These are phyloP conservation scores for Dioscorea alata DNA, from an alignment of 106 monocot genomes.

Conservation along the genomic window DNA sequence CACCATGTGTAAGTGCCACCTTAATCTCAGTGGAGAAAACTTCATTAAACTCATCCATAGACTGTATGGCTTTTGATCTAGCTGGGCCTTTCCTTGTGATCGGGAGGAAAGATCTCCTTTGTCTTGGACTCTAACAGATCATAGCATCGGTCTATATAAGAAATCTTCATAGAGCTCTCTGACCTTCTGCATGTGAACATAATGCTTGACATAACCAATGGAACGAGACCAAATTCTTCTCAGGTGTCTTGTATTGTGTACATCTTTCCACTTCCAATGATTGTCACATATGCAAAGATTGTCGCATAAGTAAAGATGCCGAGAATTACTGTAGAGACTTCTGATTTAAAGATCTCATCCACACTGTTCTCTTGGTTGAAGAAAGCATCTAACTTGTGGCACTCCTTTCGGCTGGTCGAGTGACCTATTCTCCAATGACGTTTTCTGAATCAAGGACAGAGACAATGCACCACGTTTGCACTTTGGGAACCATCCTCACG, in stretches of 20 bases:
- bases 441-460: slow-evolving; percentile 22
- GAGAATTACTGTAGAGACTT: slow-evolving; percentile 57
- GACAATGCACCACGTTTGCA: slow-evolving; percentile 47
- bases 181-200: slow-evolving; percentile 26
- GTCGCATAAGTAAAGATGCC: slow-evolving; percentile 54
- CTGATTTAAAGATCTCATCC: slow-evolving; percentile 44
- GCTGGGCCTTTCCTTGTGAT: slow-evolving; percentile 62
- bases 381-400: slow-evolving; percentile 90
- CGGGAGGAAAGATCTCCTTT: slow-evolving; percentile 75
- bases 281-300: slow-evolving; percentile 79
- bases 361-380: slow-evolving; percentile 54
- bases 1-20: slow-evolving; percentile 46
- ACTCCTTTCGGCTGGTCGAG: slow-evolving; percentile 86
- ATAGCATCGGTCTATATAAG: slow-evolving; percentile 91
- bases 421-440: slow-evolving; percentile 35
- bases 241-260: slow-evolving; percentile 95
- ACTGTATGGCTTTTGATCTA: slow-evolving; percentile 77
- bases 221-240: slow-evolving; percentile 57
- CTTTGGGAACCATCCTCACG: slow-evolving; percentile 65
- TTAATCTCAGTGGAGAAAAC: slow-evolving; percentile 59
- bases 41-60: slow-evolving; percentile 62
- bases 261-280: slow-evolving; percentile 86
- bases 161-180: slow-evolving; percentile 40
- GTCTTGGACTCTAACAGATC: too few species aligned
- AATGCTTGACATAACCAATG: slow-evolving; percentile 50